phyloP scores from a whole-genome alignment of 1,284 basidiomycete species.

The Chiua sp. region DNA sequence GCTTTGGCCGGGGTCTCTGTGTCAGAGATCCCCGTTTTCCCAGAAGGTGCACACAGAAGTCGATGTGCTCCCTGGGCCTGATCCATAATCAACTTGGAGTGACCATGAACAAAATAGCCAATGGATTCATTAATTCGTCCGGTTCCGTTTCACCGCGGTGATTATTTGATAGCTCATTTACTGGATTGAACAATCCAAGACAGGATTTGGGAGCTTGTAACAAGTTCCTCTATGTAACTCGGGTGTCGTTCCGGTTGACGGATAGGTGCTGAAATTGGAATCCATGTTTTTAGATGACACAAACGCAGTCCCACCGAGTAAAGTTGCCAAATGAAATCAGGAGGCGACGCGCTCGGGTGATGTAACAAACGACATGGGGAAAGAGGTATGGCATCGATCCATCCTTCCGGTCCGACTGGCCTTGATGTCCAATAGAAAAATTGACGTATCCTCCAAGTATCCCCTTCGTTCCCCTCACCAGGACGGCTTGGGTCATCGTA shows the following conservation, averaged over 20 bases:
- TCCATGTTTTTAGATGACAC: neutral
- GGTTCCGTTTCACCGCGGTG: neutral
- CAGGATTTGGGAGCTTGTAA: no score
- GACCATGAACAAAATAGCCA: neutral
- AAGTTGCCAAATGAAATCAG: no score
- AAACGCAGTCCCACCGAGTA: neutral
- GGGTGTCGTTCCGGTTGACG: neutral
- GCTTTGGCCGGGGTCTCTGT: no score
- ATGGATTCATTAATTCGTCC: neutral
- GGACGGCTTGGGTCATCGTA: neutral
- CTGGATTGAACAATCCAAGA: no score
- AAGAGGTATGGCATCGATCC: no score
- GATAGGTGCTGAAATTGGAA: neutral
- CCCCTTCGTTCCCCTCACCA: neutral
- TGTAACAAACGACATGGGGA: no score
- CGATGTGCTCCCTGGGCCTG: no score
- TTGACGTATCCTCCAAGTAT: neutral
- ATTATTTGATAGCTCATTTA: neutral
- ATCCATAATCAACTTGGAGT: no score
- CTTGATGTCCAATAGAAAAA: constrained; percentile 19
- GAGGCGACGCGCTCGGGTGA: neutral
- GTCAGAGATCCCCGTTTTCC: no score
- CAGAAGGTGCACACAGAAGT: no score
- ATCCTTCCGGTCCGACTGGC: no score
- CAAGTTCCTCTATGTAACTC: no score